Percentiles rank a stretch among this genome's conserved stretches.
phyloP scores from a whole-genome alignment of 371 early-diverging fungal species.

The Zychaea mexicana region DNA sequence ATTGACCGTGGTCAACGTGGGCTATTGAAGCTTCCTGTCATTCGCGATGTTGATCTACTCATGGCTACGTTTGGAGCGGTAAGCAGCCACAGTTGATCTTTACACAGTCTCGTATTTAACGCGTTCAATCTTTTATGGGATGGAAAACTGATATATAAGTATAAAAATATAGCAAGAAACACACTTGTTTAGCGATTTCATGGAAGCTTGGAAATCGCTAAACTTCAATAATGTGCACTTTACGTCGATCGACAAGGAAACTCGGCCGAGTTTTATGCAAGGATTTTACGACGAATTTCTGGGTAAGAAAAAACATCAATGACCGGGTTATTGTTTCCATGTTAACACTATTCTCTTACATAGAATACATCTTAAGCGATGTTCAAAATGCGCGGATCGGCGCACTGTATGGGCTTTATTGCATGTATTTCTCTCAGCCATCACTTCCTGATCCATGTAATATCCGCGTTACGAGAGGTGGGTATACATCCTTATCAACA shows the following conservation, averaged over 20 bases:
- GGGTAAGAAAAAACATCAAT: not conserved
- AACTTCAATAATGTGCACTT: constrained; percentile 5
- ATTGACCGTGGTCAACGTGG: constrained; percentile 9
- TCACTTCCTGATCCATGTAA: not conserved
- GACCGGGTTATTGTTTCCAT: no score
- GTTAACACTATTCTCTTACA: not conserved
- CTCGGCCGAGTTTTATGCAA: constrained; percentile 10
- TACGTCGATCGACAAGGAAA: constrained; percentile 1
- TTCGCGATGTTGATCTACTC: constrained; percentile 1
- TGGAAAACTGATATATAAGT: not conserved
- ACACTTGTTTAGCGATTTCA: constrained; percentile 3
- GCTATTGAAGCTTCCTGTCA: not conserved
- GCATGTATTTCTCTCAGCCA: constrained; percentile 7
- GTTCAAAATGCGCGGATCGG: not conserved
- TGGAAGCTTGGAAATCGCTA: not conserved
- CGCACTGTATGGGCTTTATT: constrained; percentile 11
- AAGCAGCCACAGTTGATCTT: no score
- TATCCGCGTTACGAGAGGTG: constrained; percentile 8
- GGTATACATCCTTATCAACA: not conserved
- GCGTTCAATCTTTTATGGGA: not conserved
- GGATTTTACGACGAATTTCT: constrained; percentile 2
- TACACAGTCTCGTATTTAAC: no score
- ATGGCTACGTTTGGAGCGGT: constrained; percentile 3
- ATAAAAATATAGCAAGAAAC: not conserved
- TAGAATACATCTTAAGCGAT: constrained; percentile 5